Evolutionary conservation across 2,329 filamentous ascomycete genomes (phyloP).

Genomic region (Neofusicoccum cordaticola): DNA sequence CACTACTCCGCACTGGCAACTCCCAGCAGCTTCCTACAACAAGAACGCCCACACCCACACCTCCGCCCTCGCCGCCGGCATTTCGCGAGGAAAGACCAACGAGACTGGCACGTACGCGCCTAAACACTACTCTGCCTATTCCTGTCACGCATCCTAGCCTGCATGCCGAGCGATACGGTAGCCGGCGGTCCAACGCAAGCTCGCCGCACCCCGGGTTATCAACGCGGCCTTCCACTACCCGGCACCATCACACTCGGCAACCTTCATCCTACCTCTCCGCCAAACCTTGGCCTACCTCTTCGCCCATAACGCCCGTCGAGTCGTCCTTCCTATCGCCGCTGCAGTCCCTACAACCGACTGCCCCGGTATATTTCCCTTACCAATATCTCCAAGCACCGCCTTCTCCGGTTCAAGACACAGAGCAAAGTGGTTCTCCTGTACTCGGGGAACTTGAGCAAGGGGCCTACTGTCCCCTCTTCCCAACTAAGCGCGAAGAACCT

Average conservation of each 20-base stretch:
- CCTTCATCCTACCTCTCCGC: constrained; percentile 4
- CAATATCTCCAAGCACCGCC: neutral
- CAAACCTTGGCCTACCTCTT: neutral
- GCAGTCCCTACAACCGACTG: neutral
- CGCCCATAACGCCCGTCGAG: neutral
- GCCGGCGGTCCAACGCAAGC: neutral
- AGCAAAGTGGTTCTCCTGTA: neutral
- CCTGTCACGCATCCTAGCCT: neutral
- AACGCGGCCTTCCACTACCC: neutral
- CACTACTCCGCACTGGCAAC: neutral
- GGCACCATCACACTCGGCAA: neutral
- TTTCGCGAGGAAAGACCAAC: neutral
- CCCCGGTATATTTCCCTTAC: neutral
- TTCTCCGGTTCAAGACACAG: too few species aligned
- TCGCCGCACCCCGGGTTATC: neutral
- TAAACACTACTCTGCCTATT: neutral
- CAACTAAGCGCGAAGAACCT: neutral
- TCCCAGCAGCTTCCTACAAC: neutral
- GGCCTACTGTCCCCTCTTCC: neutral
- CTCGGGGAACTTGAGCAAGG: neutral
- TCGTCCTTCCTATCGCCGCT: neutral
- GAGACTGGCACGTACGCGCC: neutral
- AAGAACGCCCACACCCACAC: neutral
- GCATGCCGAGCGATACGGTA: neutral
- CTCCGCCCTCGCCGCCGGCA: neutral